Conservation (phyloP, 495 filamentous ascomycete genomes). For the Eremomyces bilateralis region DNA sequence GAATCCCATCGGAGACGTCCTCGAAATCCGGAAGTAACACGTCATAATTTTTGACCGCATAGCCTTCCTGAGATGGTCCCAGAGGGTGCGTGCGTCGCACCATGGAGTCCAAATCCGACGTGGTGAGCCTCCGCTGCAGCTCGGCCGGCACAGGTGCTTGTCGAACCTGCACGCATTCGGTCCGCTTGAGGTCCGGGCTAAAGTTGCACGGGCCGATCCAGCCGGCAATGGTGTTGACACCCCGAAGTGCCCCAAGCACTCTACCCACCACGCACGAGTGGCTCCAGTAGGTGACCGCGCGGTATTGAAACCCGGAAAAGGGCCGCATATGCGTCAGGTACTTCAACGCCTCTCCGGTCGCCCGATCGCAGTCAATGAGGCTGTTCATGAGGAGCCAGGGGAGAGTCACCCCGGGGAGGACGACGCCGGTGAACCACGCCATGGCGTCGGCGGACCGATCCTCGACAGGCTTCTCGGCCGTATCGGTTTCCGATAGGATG, state of each 20-base stretch:
- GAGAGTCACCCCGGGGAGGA: constrained; percentile 45
- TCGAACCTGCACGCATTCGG: constrained; percentile 39
- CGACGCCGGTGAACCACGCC: constrained; percentile 49
- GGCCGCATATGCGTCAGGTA: constrained; percentile 38
- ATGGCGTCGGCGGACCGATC: constrained; percentile 40
- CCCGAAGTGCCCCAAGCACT: constrained; percentile 30
- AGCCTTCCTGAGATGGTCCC: constrained; percentile 31
- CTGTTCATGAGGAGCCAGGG: constrained; percentile 53
- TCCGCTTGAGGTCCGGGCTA: constrained; percentile 34
- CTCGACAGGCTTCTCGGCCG: constrained; percentile 28
- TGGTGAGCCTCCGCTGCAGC: constrained; percentile 22
- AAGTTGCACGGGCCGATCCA: constrained; percentile 51
- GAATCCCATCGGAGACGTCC: constrained; percentile 35
- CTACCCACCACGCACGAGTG: constrained; percentile 47
- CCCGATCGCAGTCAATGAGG: constrained; percentile 46
- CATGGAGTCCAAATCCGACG: constrained; percentile 36
- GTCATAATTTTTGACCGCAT: constrained; percentile 39
- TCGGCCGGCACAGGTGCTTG: constrained; percentile 26
- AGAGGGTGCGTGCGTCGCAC: constrained; percentile 39
- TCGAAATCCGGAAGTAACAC: constrained; percentile 28
- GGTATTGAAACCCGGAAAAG: constrained; percentile 49
- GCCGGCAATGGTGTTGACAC: constrained; percentile 19
- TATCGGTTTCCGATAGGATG: constrained; percentile 32
- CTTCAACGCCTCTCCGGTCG: constrained; percentile 32
- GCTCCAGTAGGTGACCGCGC: constrained; percentile 47